A percentile compares a stretch with the other conserved stretches of the same genome.
Evolutionary conservation across 2,329 filamentous ascomycete genomes (phyloP).

Genomic region (Macroventuria anomochaeta): DNA sequence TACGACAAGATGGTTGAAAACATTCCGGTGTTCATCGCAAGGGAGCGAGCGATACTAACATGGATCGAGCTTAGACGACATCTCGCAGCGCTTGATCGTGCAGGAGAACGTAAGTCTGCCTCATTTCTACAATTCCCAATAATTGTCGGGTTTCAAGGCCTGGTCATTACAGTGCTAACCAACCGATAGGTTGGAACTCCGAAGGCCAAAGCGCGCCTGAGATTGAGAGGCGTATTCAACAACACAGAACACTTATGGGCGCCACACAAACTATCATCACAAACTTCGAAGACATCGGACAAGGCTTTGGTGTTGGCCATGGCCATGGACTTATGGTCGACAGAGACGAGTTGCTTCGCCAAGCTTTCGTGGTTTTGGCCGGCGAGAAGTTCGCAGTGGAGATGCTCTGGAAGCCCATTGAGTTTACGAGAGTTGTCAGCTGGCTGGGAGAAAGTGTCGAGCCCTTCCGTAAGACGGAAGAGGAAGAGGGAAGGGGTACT

Average conservation of each 20-base stretch:
- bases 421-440: conserved; percentile 37
- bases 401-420: conserved; percentile 42
- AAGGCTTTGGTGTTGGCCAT: conserved; percentile 29
- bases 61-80: conserved; percentile 47
- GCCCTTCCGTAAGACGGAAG: conserved; percentile 34
- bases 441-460: conserved; percentile 41
- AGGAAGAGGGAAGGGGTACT: conserved; percentile 36
- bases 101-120: conserved; percentile 39
- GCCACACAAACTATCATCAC: conserved; percentile 41
- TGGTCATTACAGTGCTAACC: conserved; percentile 13
- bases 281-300: conserved; percentile 41
- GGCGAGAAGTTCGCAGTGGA: conserved; percentile 41
- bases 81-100: conserved; percentile 43
- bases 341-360: conserved; percentile 42
- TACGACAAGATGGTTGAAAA: conserved; percentile 37
- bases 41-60: conserved; percentile 43
- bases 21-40: conserved; percentile 39
- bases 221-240: conserved; percentile 41
- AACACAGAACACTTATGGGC: conserved; percentile 44
- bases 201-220: conserved; percentile 38
- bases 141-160: background rate
- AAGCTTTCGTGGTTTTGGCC: conserved; percentile 43
- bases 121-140: conserved; percentile 2
- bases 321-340: conserved; percentile 27
- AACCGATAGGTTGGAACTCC: conserved; percentile 37